Evolutionary conservation across 805 yeast species (phyloP).

Genomic region (Candida tibetensis): DNA sequence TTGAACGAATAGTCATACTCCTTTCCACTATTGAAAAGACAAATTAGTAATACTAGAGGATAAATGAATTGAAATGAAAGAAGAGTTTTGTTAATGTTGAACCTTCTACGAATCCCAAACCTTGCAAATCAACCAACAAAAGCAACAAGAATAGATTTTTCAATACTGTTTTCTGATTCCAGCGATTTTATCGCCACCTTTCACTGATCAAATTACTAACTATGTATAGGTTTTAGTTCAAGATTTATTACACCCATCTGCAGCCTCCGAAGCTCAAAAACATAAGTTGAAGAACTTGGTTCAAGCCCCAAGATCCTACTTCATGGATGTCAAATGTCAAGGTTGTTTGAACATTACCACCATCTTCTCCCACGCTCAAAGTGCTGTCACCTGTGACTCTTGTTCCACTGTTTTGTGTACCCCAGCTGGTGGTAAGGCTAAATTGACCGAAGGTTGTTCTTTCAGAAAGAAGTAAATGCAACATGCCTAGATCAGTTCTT

Average conservation of each 20-base stretch:
- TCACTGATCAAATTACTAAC: conserved; percentile 11
- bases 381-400: conserved; percentile 98
- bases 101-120: no score
- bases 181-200: no score
- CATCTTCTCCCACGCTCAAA: conserved; percentile 99
- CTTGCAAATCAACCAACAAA: no score
- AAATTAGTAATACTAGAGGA: no score
- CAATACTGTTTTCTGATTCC: no score
- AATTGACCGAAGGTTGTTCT: conserved; percentile 98
- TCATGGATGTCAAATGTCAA: conserved; percentile 99
- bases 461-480: conserved; percentile 91
- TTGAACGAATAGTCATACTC: neutral
- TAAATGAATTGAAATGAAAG: no score
- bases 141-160: no score
- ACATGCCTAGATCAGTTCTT: neutral
- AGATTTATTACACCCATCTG: conserved; percentile 97
- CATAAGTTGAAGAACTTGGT: conserved; percentile 98
- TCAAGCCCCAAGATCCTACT: conserved; percentile 97
- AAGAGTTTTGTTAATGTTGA: no score
- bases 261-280: conserved; percentile 93
- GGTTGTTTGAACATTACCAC: conserved; percentile 99
- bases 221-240: conserved; percentile 85
- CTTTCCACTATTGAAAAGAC: no score
- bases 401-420: conserved; percentile 98
- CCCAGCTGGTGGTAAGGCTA: conserved; percentile 99